Evolutionary conservation across 164 flowering plant species (phyloP).

Genomic region (Magnolia sinica): DNA sequence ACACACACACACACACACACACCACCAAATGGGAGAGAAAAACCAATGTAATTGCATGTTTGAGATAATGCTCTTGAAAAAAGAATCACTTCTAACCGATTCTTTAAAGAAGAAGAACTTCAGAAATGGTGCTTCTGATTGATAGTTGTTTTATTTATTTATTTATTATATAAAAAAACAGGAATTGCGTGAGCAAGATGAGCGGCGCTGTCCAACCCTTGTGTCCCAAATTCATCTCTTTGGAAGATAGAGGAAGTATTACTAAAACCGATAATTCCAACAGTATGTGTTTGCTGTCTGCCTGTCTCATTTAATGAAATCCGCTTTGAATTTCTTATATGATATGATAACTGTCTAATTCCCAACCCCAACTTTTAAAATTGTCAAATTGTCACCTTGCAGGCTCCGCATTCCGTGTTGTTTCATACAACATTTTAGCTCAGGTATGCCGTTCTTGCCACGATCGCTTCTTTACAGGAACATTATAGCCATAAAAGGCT

Average conservation of each 20-base stretch:
- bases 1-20: too few species aligned
- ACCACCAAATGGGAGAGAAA: too few species aligned
- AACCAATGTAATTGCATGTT: too few species aligned
- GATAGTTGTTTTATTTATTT: background rate
- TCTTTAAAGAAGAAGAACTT: background rate
- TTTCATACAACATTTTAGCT: conserved; percentile 86
- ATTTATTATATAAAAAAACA: background rate
- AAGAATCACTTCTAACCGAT: too few species aligned
- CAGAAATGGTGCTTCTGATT: background rate
- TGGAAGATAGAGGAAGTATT: background rate
- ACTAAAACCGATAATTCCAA: background rate
- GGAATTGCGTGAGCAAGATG: background rate
- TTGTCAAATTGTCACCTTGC: conserved; percentile 3
- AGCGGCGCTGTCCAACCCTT: background rate
- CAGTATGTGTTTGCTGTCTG: background rate
- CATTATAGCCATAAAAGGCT: too few species aligned
- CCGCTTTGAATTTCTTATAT: background rate
- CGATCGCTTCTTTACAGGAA: background rate
- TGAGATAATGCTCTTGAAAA: too few species aligned
- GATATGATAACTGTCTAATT: conserved; percentile 11
- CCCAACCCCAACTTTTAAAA: too few species aligned
- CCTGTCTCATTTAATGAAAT: background rate
- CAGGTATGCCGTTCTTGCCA: conserved; percentile 47
- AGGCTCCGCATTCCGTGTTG: conserved; percentile 71
- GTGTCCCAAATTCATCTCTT: conserved; percentile 5